Base-by-base conservation (phyloP, 345 rosid species). In the Bretschneidera sinensis region DNA sequence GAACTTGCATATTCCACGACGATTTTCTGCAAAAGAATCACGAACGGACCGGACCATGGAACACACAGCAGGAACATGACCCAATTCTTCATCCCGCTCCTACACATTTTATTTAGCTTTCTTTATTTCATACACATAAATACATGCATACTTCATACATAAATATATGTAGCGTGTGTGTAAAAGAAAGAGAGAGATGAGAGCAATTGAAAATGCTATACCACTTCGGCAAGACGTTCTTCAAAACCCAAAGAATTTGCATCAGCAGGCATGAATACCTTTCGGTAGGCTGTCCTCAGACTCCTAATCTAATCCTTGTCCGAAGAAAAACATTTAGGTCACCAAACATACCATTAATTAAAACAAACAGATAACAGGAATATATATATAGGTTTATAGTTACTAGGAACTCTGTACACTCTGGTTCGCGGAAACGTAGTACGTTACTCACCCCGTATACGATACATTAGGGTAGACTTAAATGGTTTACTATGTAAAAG, bases 1-100 rank as follows among this genome's bases (percentile, higher is more conserved):
- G 68, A 77, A 83, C 75, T 82, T 94, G 87, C 96, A 88, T 69
- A 88, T 82, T 59, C 97, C 97, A 52, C 95, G 89, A 2, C 92
- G 95, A 71, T 75, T 78, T 81, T 74, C 85, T 21, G 79, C 53
- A 60, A 81, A 86, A 54, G 95, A 88, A 76, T 75, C 87, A 48
- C 85, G 86, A 56, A 90, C 77, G 55, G 96, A 94, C 67, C 70
- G 90, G 61, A 90, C 59, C 96, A 90, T 81, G 47, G 83, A 78
- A 24, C 43, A 25, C 24, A 94, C 91, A 35, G 73, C 74, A 64
- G 94, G 75, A 60, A 76, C 62, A 47, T 64, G 57, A 51, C 81
- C 62, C 78, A 87, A 57, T 54, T 77, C 78, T 68, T 71, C 72
- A 71, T 78, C 71, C 6, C 71, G 67, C 64, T 81, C 95, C 95